phyloP scores from a whole-genome alignment of 163 green algal genomes.

The Coccomyxa subellipsoidea region DNA sequence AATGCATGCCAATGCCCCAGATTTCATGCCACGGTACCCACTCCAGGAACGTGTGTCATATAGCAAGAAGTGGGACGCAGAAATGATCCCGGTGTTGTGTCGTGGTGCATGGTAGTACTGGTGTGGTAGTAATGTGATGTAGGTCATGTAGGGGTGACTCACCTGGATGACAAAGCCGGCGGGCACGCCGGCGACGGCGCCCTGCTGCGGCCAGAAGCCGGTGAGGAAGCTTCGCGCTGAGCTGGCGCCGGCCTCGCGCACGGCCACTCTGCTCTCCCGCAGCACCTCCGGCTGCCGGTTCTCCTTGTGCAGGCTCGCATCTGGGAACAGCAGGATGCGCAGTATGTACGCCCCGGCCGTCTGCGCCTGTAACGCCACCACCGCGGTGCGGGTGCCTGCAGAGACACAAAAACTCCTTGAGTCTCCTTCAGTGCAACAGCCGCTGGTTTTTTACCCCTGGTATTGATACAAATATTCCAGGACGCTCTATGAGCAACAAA shows the following conservation, averaged over 20 bases:
- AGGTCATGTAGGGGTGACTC: neutral
- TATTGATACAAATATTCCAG: too few species aligned
- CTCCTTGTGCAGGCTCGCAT: constrained; percentile 4
- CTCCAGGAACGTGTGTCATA: too few species aligned
- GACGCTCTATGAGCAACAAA: too few species aligned
- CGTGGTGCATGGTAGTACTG: too few species aligned
- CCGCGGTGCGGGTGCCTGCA: neutral
- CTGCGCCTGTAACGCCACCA: neutral
- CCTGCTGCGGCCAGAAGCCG: constrained; percentile 24
- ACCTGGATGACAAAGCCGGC: constrained; percentile 28
- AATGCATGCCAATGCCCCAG: too few species aligned
- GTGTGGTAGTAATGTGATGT: too few species aligned
- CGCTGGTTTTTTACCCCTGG: too few species aligned
- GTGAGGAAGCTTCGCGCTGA: neutral
- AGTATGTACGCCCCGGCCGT: neutral
- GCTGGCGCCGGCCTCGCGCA: constrained; percentile 4
- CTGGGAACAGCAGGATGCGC: neutral
- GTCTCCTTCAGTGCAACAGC: too few species aligned
- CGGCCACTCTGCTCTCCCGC: neutral
- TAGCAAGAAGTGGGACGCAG: too few species aligned
- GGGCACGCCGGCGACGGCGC: constrained; percentile 24
- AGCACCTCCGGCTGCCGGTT: neutral
- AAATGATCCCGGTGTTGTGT: too few species aligned
- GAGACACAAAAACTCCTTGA: too few species aligned
- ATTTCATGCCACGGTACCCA: too few species aligned